These are phyloP conservation scores for Lachancea meyersii DNA, from an alignment of 805 yeast genomes.

Conservation along the genomic window DNA sequence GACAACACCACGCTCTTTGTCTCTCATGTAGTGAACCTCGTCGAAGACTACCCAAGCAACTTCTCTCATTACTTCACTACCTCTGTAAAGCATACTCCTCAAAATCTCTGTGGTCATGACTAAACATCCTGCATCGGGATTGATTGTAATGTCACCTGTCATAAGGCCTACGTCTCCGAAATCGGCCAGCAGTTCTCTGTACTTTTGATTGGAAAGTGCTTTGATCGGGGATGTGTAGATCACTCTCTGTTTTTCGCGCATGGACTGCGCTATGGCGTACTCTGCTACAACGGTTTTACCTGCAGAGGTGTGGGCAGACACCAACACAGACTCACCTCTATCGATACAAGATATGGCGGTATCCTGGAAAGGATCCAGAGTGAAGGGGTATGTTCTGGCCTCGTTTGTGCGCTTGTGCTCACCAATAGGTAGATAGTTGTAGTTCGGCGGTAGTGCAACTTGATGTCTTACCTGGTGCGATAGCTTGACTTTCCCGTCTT, in stretches of 20 bases:
- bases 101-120: constrained; percentile 99
- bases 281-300: constrained; percentile 98
- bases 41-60: constrained; percentile 98
- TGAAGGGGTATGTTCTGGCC: constrained; percentile 89
- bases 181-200: constrained; percentile 84
- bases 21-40: constrained; percentile 98
- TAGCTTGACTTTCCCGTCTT: constrained; percentile 55
- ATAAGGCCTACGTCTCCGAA: constrained; percentile 96
- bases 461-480: constrained; percentile 96
- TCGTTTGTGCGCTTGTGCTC: constrained; percentile 72
- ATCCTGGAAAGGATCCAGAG: constrained; percentile 95
- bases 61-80: constrained; percentile 97
- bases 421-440: constrained; percentile 80
- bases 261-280: constrained; percentile 93
- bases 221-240: constrained; percentile 94
- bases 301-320: constrained; percentile 96
- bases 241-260: constrained; percentile 85
- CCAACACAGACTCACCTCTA: constrained; percentile 87
- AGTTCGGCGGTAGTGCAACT: constrained; percentile 92
- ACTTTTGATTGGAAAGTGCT: constrained; percentile 90
- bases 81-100: constrained; percentile 93
- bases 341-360: constrained; percentile 95
- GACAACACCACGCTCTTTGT: constrained; percentile 95
- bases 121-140: constrained; percentile 96
- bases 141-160: constrained; percentile 99